Conservation (phyloP, 2,329 filamentous ascomycete species). For the Rhynchosporium secalis region DNA sequence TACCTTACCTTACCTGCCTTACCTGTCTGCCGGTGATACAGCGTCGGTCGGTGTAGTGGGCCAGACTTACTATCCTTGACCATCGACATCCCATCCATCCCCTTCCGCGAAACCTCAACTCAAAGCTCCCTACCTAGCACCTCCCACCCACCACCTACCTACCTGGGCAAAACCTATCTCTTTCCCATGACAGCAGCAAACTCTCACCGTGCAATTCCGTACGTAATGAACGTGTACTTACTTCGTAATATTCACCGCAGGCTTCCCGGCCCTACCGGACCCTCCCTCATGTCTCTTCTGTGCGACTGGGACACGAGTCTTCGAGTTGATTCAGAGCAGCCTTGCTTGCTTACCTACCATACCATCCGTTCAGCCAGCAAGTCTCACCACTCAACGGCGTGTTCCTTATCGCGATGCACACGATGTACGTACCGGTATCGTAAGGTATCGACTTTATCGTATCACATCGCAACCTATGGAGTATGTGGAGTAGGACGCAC, state of each 20-base stretch:
- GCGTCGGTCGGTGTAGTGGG: slow-evolving; percentile 4
- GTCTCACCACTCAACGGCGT: slow-evolving; percentile 22
- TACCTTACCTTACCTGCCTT: no score
- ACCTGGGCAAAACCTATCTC: no score
- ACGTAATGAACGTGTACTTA: slow-evolving; percentile 32
- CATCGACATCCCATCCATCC: no score
- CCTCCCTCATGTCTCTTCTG: not conserved
- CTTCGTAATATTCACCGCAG: slow-evolving; percentile 4
- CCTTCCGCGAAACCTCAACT: no score
- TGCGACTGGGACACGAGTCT: slow-evolving; percentile 3
- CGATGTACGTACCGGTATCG: no score
- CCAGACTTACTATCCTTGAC: not conserved
- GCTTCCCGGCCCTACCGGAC: not conserved
- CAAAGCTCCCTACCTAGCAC: no score
- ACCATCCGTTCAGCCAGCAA: not conserved
- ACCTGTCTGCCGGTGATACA: slow-evolving; percentile 18
- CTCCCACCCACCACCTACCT: no score
- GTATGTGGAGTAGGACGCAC: no score
- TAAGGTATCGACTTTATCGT: no score
- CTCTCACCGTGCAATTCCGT: slow-evolving; percentile 27
- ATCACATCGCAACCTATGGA: no score
- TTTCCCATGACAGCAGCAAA: slow-evolving; percentile 36
- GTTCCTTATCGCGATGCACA: slow-evolving; percentile 25
- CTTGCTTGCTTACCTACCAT: not conserved
- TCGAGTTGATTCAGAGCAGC: slow-evolving; percentile 13